These are phyloP conservation scores for Withania somnifera DNA, from an alignment of 305 asterid genomes.

Conservation along the genomic window DNA sequence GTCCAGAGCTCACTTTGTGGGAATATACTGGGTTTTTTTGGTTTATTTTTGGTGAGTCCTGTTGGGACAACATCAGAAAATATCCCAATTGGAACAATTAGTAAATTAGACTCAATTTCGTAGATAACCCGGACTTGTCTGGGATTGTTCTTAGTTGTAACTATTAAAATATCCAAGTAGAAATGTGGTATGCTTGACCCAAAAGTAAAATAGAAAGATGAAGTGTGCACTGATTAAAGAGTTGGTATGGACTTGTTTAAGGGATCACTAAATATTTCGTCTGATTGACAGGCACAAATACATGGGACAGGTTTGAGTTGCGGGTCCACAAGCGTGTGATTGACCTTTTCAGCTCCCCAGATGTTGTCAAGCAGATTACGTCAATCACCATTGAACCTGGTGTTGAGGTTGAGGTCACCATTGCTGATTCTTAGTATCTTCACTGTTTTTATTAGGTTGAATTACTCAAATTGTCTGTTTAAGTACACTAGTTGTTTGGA, in stretches of 20 bases:
- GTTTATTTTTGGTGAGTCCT: neutral
- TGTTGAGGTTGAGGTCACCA: constrained; percentile 22
- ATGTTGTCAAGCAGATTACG: constrained; percentile 19
- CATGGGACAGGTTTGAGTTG: constrained; percentile 22
- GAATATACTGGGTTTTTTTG: too few species aligned
- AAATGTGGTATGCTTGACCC: neutral
- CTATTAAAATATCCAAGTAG: neutral
- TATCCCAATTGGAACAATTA: neutral
- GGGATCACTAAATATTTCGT: neutral
- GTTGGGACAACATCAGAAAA: neutral
- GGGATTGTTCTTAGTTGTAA: neutral
- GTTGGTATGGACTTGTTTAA: neutral
- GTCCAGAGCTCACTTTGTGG: too few species aligned
- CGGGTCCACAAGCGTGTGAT: constrained; percentile 22
- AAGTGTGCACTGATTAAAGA: neutral
- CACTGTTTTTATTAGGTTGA: neutral
- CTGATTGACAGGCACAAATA: constrained; percentile 12
- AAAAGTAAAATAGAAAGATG: neutral
- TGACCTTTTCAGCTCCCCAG: constrained; percentile 23
- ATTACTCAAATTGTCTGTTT: neutral
- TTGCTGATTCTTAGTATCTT: neutral
- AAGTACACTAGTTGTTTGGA: neutral
- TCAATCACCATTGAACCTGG: constrained; percentile 23
- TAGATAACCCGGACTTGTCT: neutral
- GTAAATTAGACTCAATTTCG: neutral